A percentile compares a stretch with the other conserved stretches of the same genome.
Evolutionary conservation across 2,329 filamentous ascomycete genomes (phyloP).

Genomic region (Fusarium sp.): DNA sequence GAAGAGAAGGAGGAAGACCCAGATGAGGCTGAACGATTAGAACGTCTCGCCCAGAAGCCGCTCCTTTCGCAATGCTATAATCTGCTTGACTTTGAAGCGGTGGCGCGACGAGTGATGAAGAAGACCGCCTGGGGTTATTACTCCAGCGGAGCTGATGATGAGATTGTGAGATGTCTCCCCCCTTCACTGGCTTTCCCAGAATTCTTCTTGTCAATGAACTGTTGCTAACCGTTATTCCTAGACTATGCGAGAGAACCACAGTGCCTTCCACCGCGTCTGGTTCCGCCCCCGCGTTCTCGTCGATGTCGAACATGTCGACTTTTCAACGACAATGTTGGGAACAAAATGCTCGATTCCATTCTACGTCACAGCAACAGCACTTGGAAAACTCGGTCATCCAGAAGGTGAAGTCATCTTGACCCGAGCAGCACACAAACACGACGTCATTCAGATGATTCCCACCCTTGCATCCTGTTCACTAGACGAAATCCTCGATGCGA

Average conservation of each 20-base stretch:
- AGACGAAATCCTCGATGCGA: constrained; percentile 93
- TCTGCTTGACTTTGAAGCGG: constrained; percentile 16
- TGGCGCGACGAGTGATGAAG: constrained; percentile 12
- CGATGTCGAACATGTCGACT: constrained; percentile 88
- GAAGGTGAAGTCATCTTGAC: constrained; percentile 96
- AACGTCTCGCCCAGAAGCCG: constrained; percentile 2
- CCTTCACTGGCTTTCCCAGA: too few species aligned
- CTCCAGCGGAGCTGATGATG: constrained; percentile 25
- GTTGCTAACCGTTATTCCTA: constrained; percentile 49
- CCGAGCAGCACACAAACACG: constrained; percentile 82
- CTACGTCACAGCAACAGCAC: constrained; percentile 94
- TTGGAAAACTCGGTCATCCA: constrained; percentile 92
- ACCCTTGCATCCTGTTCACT: constrained; percentile 96
- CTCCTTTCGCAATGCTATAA: constrained; percentile 16
- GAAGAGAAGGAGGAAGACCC: background rate
- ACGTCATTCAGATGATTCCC: constrained; percentile 97
- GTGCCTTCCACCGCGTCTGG: constrained; percentile 95
- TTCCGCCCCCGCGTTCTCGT: constrained; percentile 90
- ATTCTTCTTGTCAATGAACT: too few species aligned
- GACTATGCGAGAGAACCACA: constrained; percentile 95
- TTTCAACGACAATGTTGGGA: constrained; percentile 92
- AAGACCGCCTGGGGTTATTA: constrained; percentile 26
- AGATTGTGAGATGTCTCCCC: constrained; percentile 9
- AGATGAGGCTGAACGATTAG: background rate
- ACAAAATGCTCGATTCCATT: constrained; percentile 88